Percentiles rank a stretch among this genome's conserved stretches.
Conservation (phyloP, 2,329 filamentous ascomycete species). For the Colletotrichum sp. region DNA sequence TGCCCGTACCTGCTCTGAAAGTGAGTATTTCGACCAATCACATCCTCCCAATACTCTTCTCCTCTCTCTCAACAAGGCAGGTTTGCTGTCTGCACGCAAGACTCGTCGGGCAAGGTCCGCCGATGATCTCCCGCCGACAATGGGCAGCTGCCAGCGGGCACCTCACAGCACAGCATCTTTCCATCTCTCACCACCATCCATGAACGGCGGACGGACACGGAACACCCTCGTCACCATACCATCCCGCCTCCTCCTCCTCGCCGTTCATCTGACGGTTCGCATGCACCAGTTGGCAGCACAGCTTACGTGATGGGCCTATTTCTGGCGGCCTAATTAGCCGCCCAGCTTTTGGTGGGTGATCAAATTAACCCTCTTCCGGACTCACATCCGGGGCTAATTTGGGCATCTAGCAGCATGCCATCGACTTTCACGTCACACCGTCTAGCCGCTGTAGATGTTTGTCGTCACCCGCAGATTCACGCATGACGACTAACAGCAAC, state of each 20-base stretch:
- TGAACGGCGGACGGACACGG: not conserved
- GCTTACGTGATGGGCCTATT: conserved; percentile 3
- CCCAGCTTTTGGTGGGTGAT: conserved; percentile 14
- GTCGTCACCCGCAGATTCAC: conserved; percentile 18
- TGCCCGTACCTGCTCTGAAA: not conserved
- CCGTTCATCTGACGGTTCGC: conserved; percentile 1
- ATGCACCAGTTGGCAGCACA: not conserved
- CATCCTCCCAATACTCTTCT: not conserved
- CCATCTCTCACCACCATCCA: not conserved
- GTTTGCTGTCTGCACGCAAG: not conserved
- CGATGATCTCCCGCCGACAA: conserved; percentile 14
- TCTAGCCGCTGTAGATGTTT: conserved; percentile 20
- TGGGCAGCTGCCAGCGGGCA: not conserved
- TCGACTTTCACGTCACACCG: conserved; percentile 1
- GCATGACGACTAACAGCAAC: conserved; percentile 11
- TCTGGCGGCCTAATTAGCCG: conserved; percentile 19
- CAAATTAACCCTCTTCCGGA: conserved; percentile 16
- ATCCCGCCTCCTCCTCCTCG: not conserved
- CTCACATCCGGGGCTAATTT: conserved; percentile 30
- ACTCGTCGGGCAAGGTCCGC: conserved; percentile 15
- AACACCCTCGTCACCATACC: not conserved
- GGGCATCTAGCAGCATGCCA: conserved; percentile 3
- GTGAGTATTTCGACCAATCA: not conserved
- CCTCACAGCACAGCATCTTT: not conserved
- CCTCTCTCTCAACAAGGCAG: not conserved